Evolutionary conservation across 2,329 filamentous ascomycete genomes (phyloP).

Genomic region (Neophaeococcomyces mojaviensis): DNA sequence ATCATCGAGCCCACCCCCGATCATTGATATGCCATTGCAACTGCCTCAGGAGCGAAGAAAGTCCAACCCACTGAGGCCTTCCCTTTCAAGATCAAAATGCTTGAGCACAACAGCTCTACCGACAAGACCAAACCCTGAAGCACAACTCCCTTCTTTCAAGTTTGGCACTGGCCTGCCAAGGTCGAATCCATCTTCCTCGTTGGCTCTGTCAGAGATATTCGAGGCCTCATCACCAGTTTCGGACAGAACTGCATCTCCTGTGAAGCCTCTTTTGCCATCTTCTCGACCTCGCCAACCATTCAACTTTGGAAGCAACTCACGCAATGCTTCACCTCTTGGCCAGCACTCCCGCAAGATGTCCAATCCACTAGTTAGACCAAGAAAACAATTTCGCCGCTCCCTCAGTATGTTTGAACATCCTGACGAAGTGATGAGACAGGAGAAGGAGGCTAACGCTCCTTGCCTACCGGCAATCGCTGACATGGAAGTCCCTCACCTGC

Average conservation of each 20-base stretch:
- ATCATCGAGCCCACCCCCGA: neutral
- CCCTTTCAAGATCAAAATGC: slow-evolving; percentile 66
- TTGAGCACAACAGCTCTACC: slow-evolving; percentile 61
- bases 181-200: slow-evolving; percentile 44
- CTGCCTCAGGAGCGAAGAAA: slow-evolving; percentile 46
- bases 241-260: slow-evolving; percentile 13
- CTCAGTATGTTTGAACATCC: slow-evolving; percentile 97
- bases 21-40: slow-evolving; percentile 12
- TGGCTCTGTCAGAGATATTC: slow-evolving; percentile 74
- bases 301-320: slow-evolving; percentile 48
- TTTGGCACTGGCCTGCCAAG: slow-evolving; percentile 54
- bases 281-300: slow-evolving; percentile 16
- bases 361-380: slow-evolving; percentile 64
- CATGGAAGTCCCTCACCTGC: slow-evolving; percentile 57
- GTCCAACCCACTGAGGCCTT: slow-evolving; percentile 63
- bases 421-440: slow-evolving; percentile 76
- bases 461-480: slow-evolving; percentile 71
- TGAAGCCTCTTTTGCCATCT: slow-evolving; percentile 23
- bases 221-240: slow-evolving; percentile 64
- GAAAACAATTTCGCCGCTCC: slow-evolving; percentile 84
- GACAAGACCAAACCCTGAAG: slow-evolving; percentile 54
- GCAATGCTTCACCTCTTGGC: slow-evolving; percentile 67
- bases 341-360: slow-evolving; percentile 64
- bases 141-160: slow-evolving; percentile 63
- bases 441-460: slow-evolving; percentile 52